These are phyloP conservation scores for Lasiosphaeria miniovina DNA, from an alignment of 495 filamentous ascomycete genomes.

Conservation along the genomic window DNA sequence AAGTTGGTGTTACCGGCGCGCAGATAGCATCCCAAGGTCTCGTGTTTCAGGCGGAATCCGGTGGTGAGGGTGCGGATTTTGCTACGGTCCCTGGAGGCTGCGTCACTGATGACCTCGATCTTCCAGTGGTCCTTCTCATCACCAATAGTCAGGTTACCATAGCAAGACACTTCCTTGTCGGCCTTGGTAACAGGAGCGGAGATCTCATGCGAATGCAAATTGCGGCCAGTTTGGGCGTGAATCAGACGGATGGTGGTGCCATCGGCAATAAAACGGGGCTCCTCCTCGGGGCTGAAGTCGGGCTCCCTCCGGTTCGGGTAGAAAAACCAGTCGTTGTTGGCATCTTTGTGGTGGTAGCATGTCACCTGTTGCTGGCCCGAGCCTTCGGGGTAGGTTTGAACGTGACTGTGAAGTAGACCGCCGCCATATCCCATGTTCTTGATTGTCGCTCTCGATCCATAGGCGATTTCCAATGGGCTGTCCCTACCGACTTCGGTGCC, in stretches of 20 bases:
- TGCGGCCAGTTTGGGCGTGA: slow-evolving; percentile 92
- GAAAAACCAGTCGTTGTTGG: slow-evolving; percentile 99
- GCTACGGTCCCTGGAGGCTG: slow-evolving; percentile 77
- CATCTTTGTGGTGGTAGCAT: slow-evolving; percentile 98
- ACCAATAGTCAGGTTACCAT: slow-evolving; percentile 94
- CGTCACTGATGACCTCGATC: slow-evolving; percentile 87
- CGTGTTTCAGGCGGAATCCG: slow-evolving; percentile 84
- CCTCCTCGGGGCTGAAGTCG: slow-evolving; percentile 67
- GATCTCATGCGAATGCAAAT: slow-evolving; percentile 90
- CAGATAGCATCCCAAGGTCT: slow-evolving; percentile 83
- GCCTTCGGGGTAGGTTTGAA: slow-evolving; percentile 93
- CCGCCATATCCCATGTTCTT: slow-evolving; percentile 99
- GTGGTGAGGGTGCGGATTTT: slow-evolving; percentile 91
- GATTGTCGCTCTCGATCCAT: slow-evolving; percentile 84
- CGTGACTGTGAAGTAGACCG: slow-evolving; percentile 94
- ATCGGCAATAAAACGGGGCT: slow-evolving; percentile 71
- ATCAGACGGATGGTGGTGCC: slow-evolving; percentile 81
- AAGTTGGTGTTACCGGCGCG: slow-evolving; percentile 95
- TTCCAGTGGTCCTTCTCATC: slow-evolving; percentile 99
- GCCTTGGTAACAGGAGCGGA: slow-evolving; percentile 84
- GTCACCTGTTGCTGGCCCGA: slow-evolving; percentile 95
- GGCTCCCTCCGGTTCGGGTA: slow-evolving; percentile 79
- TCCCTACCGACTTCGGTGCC: slow-evolving; percentile 92
- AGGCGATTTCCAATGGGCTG: slow-evolving; percentile 86
- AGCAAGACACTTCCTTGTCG: slow-evolving; percentile 89